Evolutionary conservation across 1,284 basidiomycete genomes (phyloP).

Genomic region (Cystobasidiaceae sp.): DNA sequence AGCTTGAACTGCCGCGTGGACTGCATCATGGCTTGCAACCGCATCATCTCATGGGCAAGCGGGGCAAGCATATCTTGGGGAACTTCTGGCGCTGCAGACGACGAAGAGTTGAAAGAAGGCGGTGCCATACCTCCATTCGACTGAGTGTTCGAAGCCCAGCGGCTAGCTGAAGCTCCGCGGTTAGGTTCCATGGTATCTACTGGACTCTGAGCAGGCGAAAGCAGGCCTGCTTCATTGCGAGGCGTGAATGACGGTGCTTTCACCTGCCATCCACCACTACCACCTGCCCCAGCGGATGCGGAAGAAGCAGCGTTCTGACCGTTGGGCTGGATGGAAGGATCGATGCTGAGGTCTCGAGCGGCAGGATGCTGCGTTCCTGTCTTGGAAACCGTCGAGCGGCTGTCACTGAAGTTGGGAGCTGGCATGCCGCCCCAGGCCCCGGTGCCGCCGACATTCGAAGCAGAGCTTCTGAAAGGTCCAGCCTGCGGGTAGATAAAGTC

Average conservation of each 20-base stretch:
- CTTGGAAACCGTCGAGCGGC: too few species aligned
- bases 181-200: not conserved
- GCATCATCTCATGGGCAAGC: constrained; percentile 26
- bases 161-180: not conserved
- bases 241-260: too few species aligned
- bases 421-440: not conserved
- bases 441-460: not conserved
- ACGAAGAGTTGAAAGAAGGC: not conserved
- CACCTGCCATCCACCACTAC: too few species aligned
- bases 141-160: not conserved
- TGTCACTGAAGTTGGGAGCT: not conserved
- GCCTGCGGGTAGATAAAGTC: not conserved
- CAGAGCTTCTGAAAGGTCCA: not conserved
- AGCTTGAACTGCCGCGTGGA: constrained; percentile 13
- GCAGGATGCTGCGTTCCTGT: too few species aligned
- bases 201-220: too few species aligned
- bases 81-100: not conserved
- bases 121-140: not conserved
- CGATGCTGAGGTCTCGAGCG: too few species aligned
- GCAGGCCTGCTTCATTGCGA: too few species aligned
- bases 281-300: too few species aligned
- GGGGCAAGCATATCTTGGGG: not conserved
- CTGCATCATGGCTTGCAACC: constrained; percentile 7
- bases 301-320: too few species aligned
- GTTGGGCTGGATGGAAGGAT: too few species aligned